These are phyloP conservation scores for Penicillium crustosum DNA, from an alignment of 2,329 filamentous ascomycete species.

Conservation along the genomic window DNA sequence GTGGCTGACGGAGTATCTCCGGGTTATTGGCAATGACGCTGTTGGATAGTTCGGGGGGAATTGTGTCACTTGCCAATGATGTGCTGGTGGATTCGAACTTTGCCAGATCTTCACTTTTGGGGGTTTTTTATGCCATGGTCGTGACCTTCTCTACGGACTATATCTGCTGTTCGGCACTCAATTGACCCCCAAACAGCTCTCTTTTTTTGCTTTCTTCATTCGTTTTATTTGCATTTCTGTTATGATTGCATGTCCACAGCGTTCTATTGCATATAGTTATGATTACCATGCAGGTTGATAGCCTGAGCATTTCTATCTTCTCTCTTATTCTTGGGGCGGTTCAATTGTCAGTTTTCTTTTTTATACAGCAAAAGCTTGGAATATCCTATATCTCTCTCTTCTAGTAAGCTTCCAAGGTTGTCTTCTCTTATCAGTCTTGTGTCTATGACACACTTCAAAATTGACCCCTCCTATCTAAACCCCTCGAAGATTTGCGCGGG, in stretches of 20 bases:
- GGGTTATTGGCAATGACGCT: not conserved
- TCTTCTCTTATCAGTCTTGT: not conserved
- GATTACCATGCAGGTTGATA: conserved; percentile 1
- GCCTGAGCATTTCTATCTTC: not conserved
- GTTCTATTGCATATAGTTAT: conserved; percentile 9
- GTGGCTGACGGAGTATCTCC: not conserved
- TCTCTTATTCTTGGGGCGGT: conserved; percentile 3
- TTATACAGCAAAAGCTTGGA: conserved; percentile 4
- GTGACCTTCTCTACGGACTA: not conserved
- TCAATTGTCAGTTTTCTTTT: not conserved
- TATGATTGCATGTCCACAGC: conserved; percentile 7
- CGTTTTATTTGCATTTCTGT: conserved; percentile 5
- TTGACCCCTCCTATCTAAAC: conserved; percentile 4
- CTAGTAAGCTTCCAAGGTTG: too few species aligned
- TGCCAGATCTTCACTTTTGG: not conserved
- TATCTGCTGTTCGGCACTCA: not conserved
- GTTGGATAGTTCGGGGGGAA: not conserved
- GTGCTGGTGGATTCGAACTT: not conserved
- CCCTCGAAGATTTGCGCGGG: conserved; percentile 7
- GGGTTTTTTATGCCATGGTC: not conserved
- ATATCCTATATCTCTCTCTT: not conserved
- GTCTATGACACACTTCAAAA: not conserved
- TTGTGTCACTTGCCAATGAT: not conserved
- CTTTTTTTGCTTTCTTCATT: not conserved
- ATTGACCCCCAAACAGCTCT: not conserved